Evolutionary conservation across 257 asterid genomes (phyloP).

Genomic region (Primulina tabacum): DNA sequence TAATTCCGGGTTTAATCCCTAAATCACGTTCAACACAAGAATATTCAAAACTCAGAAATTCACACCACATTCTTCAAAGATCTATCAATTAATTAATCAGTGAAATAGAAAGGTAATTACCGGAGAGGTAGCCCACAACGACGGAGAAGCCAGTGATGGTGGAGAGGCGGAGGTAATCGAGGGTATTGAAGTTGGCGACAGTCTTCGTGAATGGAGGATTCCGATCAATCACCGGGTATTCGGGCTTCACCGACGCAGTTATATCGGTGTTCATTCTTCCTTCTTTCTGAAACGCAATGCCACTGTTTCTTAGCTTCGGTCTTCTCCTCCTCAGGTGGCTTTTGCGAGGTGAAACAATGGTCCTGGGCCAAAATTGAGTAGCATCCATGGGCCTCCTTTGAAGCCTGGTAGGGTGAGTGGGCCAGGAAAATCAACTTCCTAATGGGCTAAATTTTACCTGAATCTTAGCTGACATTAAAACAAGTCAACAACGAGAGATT

Average conservation of each 20-base stretch:
- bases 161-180: conserved; percentile 84
- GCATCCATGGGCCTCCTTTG: no score
- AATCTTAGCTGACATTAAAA: no score
- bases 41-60: background rate
- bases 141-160: conserved; percentile 87
- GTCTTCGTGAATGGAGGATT: conserved; percentile 87
- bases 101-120: conserved; percentile 26
- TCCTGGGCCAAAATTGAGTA: no score
- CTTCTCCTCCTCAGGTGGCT: background rate
- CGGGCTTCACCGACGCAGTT: conserved; percentile 88
- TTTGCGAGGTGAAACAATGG: background rate
- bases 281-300: background rate
- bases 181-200: conserved; percentile 76
- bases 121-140: conserved; percentile 95
- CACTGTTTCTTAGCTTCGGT: no score
- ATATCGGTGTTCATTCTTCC: conserved; percentile 74
- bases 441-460: no score
- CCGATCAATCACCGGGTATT: conserved; percentile 86
- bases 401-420: no score
- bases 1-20: conserved; percentile 92
- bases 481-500: no score
- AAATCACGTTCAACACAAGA: background rate
- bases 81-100: background rate
- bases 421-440: no score
- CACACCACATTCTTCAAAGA: background rate